Percentiles rank a stretch among this genome's conserved stretches.
Conservation (phyloP, 148 eudicot genomes). For the Rhododendron williamsianum region DNA sequence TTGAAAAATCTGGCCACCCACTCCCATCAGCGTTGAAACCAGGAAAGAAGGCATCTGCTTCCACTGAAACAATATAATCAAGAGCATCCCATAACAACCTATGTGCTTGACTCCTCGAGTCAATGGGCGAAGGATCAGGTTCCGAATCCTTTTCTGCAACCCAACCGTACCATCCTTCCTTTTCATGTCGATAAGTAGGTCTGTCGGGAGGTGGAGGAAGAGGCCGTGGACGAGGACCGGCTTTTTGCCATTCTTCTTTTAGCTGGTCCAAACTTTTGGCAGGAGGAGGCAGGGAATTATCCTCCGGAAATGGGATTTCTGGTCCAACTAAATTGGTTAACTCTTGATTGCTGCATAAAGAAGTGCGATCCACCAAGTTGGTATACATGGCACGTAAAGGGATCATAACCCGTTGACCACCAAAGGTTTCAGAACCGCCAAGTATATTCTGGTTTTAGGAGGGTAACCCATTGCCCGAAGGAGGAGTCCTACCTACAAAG, state of each 20-base stretch:
- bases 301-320: slow-evolving; percentile 51
- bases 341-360: slow-evolving; percentile 77
- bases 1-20: slow-evolving; percentile 81
- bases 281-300: slow-evolving; percentile 37
- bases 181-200: slow-evolving; percentile 83
- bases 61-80: slow-evolving; percentile 88
- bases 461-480: slow-evolving; percentile 95
- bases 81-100: slow-evolving; percentile 88
- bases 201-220: slow-evolving; percentile 97
- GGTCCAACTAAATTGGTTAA: slow-evolving; percentile 55
- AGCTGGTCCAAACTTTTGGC: slow-evolving; percentile 46
- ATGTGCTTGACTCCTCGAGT: slow-evolving; percentile 67
- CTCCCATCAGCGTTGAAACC: slow-evolving; percentile 91
- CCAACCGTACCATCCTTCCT: slow-evolving; percentile 99
- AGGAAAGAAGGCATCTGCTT: slow-evolving; percentile 90
- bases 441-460: slow-evolving; percentile 73
- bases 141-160: slow-evolving; percentile 73
- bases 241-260: slow-evolving; percentile 84
- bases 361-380: slow-evolving; percentile 85
- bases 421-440: slow-evolving; percentile 89
- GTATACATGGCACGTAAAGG: slow-evolving; percentile 88
- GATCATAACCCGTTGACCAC: slow-evolving; percentile 85
- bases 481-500: slow-evolving; percentile 80
- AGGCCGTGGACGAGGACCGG: slow-evolving; percentile 96
- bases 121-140: slow-evolving; percentile 59